A percentile compares a stretch with the other conserved stretches of the same genome.
Evolutionary conservation across 805 yeast species (phyloP).

Genomic region (Hagleromyces aurorensis): DNA sequence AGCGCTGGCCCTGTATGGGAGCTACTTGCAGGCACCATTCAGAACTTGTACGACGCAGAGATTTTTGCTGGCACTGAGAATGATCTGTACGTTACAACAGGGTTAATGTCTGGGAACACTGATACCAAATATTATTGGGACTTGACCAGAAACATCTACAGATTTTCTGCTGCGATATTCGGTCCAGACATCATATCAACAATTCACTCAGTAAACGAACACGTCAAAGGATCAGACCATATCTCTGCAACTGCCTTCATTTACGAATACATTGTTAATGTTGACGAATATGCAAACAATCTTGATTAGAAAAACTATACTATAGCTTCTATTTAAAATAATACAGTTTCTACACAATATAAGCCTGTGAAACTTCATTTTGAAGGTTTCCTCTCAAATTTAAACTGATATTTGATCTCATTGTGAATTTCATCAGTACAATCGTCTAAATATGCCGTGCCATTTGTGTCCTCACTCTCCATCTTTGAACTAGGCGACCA

Average conservation of each 20-base stretch:
- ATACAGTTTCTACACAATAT: too few relatives aligned
- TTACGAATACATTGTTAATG: slow-evolving; percentile 39
- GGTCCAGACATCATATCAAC: slow-evolving; percentile 21
- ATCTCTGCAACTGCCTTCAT: slow-evolving; percentile 49
- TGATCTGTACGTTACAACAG: slow-evolving; percentile 37
- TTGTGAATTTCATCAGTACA: too few relatives aligned
- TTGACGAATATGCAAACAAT: slow-evolving; percentile 16
- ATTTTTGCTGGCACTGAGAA: slow-evolving; percentile 25
- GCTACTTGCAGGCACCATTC: slow-evolving; percentile 43
- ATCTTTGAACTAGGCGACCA: too few relatives aligned
- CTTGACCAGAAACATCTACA: slow-evolving; percentile 45
- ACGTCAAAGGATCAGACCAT: slow-evolving; percentile 46
- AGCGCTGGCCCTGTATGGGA: slow-evolving; percentile 33
- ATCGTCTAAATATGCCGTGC: too few relatives aligned
- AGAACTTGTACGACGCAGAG: slow-evolving; percentile 47
- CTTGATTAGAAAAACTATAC: slow-evolving; percentile 1
- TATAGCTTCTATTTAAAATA: too few relatives aligned
- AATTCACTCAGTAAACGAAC: slow-evolving; percentile 61
- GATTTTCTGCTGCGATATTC: slow-evolving; percentile 32
- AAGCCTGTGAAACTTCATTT: too few relatives aligned
- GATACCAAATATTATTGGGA: slow-evolving; percentile 56
- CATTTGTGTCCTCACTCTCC: too few relatives aligned
- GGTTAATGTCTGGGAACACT: slow-evolving; percentile 50
- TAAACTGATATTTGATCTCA: too few relatives aligned
- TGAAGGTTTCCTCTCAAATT: too few relatives aligned